Evolutionary conservation across 805 yeast species (phyloP), one percentile per base, ranked within the genome.

Genomic region (Candida silvicultrix): DNA sequence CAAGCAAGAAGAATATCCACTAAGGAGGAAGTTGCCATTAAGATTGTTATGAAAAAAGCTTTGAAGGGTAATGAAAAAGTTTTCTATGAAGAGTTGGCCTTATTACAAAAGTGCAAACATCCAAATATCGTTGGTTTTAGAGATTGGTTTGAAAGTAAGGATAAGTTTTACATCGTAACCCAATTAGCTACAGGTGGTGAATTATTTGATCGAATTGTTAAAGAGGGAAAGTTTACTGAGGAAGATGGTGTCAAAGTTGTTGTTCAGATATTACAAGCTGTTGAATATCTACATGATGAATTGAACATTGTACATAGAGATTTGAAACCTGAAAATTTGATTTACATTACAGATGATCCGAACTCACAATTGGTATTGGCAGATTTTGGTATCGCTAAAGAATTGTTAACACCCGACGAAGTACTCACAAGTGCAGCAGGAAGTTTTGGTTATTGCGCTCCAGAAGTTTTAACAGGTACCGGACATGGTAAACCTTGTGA

Each of bases 401-500:
- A 78, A 55, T 68, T 92, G 52, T 71, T 73, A 48, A 64, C 72
- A 12, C 74, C 79, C 4, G 76, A 80, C 54, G 88, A 85, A 46
- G 68, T 78, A 49, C 70, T 88, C 48, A 80, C 74, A 29, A 70
- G 83, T 20, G 82, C 86, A 38, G 96, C 96, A 1, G 98, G 98
- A 1, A 86, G 96, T 1, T 82, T 88, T 65, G 98, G 99, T 2
- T 92, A 92, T 63, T 97, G 96, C 31, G 98, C 98, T 0, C 99
- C 99, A 0, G 99, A 92, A 60, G 89, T 92, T 8, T 74, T 92
- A 35, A 67, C 81, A 38, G 81, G 85, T 15, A 70, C 73, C 36
- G 98, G 97, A 9, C 97, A 92, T 66, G 96, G 97, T 36, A 88
- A 86, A 58, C 92, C 97, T 1, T 92, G 97, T 67, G 99, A 92